These are phyloP conservation scores for Simplicillium sp. DNA, from an alignment of 2,329 filamentous ascomycete species.

Conservation along the genomic window DNA sequence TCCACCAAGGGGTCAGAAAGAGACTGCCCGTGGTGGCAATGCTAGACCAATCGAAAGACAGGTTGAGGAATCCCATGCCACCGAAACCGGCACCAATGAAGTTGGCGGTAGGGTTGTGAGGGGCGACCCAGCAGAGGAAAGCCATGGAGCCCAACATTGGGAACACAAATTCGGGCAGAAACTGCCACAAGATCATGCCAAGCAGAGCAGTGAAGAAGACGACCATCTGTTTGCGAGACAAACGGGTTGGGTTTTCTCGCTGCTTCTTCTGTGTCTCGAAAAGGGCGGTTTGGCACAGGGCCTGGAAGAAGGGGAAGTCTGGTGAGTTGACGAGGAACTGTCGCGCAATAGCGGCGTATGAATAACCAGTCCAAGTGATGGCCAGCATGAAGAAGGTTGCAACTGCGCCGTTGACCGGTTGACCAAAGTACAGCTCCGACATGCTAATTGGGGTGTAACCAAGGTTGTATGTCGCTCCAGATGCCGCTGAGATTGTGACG, in stretches of 20 bases:
- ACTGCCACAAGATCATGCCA: conserved; percentile 50
- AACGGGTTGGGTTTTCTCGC: conserved; percentile 35
- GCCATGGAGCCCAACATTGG: conserved; percentile 50
- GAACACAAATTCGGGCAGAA: conserved; percentile 51
- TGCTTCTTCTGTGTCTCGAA: conserved; percentile 48
- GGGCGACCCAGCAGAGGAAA: conserved; percentile 55
- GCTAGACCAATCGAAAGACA: conserved; percentile 52
- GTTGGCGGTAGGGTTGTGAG: conserved; percentile 45
- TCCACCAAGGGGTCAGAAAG: conserved; percentile 50
- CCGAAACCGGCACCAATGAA: conserved; percentile 53
- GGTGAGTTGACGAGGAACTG: conserved; percentile 50
- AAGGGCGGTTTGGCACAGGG: conserved; percentile 44
- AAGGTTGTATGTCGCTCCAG: conserved; percentile 41
- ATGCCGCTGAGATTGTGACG: conserved; percentile 43
- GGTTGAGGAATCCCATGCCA: conserved; percentile 51
- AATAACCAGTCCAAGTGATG: conserved; percentile 47
- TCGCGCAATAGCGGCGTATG: conserved; percentile 46
- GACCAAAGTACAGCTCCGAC: conserved; percentile 46
- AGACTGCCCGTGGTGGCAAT: conserved; percentile 41
- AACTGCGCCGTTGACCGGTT: conserved; percentile 40
- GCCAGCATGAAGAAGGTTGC: conserved; percentile 52
- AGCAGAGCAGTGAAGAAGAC: conserved; percentile 45
- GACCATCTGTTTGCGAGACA: conserved; percentile 42
- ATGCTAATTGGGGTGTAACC: conserved; percentile 42
- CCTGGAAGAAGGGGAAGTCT: conserved; percentile 32